Conservation (phyloP, 1,284 basidiomycete genomes). For the Leccinum pachyderme region DNA sequence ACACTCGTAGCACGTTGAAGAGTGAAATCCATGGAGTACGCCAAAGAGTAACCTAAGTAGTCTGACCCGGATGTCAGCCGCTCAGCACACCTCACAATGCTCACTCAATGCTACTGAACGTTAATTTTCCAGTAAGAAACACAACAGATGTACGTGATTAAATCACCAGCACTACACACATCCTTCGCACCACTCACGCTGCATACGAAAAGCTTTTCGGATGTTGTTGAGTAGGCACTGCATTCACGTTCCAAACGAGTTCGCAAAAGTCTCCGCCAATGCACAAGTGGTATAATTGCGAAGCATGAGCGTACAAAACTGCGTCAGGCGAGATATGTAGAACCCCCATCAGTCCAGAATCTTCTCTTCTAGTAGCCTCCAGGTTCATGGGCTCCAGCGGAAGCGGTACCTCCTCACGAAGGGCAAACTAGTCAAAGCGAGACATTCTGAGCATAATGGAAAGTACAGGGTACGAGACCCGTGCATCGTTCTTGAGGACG, state of each 20-base stretch:
- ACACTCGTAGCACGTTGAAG: not conserved
- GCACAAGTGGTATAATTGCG: not conserved
- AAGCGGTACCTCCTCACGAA: slow-evolving; percentile 56
- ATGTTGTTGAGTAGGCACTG: too few species aligned
- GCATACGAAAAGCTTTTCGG: too few species aligned
- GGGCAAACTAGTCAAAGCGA: slow-evolving; percentile 42
- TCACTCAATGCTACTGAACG: too few species aligned
- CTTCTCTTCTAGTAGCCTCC: slow-evolving; percentile 27
- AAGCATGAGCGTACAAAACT: not conserved
- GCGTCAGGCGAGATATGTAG: slow-evolving; percentile 17
- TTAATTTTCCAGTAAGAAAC: too few species aligned
- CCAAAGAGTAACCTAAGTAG: too few species aligned
- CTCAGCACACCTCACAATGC: too few species aligned
- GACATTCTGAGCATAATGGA: slow-evolving; percentile 32
- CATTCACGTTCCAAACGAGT: too few species aligned
- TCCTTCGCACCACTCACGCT: too few species aligned
- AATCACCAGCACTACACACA: too few species aligned
- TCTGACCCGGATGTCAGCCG: too few species aligned
- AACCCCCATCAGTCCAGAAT: slow-evolving; percentile 23
- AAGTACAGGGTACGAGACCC: slow-evolving; percentile 37
- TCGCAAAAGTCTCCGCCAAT: too few species aligned
- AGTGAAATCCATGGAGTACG: not conserved
- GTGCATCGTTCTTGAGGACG: slow-evolving; percentile 69
- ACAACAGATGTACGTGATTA: too few species aligned
- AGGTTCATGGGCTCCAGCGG: slow-evolving; percentile 38